phyloP scores from a whole-genome alignment of 768 basidiomycete species.

The Trametopsis cervina region DNA sequence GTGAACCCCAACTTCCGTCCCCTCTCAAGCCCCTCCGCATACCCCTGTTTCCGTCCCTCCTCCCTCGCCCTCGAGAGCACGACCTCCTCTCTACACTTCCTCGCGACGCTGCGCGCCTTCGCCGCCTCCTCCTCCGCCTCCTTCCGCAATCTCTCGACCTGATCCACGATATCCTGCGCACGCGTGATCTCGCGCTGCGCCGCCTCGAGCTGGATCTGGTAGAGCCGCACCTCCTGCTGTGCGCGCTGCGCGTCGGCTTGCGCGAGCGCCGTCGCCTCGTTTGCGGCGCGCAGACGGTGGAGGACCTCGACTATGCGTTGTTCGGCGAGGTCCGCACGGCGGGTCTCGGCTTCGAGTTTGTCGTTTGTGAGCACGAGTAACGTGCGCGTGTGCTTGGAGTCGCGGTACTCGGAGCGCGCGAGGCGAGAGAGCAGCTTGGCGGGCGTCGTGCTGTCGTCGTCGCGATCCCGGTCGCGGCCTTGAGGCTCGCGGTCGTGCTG shows the following conservation, averaged over 20 bases:
- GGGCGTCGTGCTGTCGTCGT: slow-evolving; percentile 5
- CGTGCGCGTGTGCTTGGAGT: slow-evolving; percentile 16
- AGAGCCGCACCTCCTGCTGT: slow-evolving; percentile 53
- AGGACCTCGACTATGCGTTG: slow-evolving; percentile 40
- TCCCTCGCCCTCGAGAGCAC: slow-evolving; percentile 51
- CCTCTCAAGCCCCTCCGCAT: slow-evolving; percentile 47
- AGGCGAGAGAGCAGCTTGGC: slow-evolving; percentile 19
- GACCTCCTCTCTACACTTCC: slow-evolving; percentile 49
- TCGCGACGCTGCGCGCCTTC: slow-evolving; percentile 41
- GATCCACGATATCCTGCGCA: slow-evolving; percentile 57
- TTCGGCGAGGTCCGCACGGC: slow-evolving; percentile 53
- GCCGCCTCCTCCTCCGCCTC: slow-evolving; percentile 60
- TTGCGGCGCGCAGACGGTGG: slow-evolving; percentile 46
- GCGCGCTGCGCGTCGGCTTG: slow-evolving; percentile 48
- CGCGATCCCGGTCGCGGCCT: slow-evolving; percentile 14
- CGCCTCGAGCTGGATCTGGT: slow-evolving; percentile 53
- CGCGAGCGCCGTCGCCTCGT: slow-evolving; percentile 48
- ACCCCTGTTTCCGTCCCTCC: slow-evolving; percentile 57
- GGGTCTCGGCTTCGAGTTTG: slow-evolving; percentile 42
- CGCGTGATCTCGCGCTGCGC: slow-evolving; percentile 64
- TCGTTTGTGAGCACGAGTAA: slow-evolving; percentile 23
- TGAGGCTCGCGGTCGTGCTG: slow-evolving; percentile 6
- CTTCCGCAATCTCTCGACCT: slow-evolving; percentile 49
- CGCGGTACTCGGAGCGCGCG: slow-evolving; percentile 14
- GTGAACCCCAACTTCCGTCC: slow-evolving; percentile 33